phyloP scores from a whole-genome alignment of 805 yeast species.

The Pichia manshurica region DNA sequence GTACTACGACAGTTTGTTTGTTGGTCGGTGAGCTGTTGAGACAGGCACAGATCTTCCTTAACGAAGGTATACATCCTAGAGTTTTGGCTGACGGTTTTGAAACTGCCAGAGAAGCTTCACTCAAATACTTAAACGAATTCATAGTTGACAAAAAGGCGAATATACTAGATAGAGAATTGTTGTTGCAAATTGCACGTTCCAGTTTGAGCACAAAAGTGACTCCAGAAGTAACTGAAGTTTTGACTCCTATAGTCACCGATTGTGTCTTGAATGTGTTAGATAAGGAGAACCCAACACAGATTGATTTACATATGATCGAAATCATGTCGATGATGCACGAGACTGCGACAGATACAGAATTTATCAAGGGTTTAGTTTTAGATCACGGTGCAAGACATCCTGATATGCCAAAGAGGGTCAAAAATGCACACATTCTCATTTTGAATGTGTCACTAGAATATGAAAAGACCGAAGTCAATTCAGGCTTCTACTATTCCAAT shows the following conservation, averaged over 20 bases:
- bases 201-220: conserved; percentile 85
- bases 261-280: conserved; percentile 79
- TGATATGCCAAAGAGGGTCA: conserved; percentile 89
- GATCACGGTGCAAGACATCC: conserved; percentile 99
- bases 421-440: conserved; percentile 79
- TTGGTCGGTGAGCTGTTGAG: conserved; percentile 90
- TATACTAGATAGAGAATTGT: conserved; percentile 69
- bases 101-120: conserved; percentile 69
- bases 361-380: conserved; percentile 83
- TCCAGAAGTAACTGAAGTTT: conserved; percentile 65
- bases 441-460: conserved; percentile 93
- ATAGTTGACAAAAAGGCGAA: conserved; percentile 38
- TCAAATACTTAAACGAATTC: conserved; percentile 63
- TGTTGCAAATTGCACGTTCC: conserved; percentile 86
- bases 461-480: conserved; percentile 96
- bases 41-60: conserved; percentile 87
- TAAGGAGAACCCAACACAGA: conserved; percentile 31
- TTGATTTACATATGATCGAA: conserved; percentile 96
- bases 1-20: conserved; percentile 92
- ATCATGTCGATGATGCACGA: conserved; percentile 98
- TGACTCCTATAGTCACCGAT: conserved; percentile 93
- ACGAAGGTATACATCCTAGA: conserved; percentile 95
- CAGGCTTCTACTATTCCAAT: conserved; percentile 87
- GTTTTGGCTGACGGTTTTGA: conserved; percentile 94
- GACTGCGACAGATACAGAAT: conserved; percentile 73